Evolutionary conservation across 129 eudicot genomes (phyloP).

Genomic region (Kitagawia praeruptora): DNA sequence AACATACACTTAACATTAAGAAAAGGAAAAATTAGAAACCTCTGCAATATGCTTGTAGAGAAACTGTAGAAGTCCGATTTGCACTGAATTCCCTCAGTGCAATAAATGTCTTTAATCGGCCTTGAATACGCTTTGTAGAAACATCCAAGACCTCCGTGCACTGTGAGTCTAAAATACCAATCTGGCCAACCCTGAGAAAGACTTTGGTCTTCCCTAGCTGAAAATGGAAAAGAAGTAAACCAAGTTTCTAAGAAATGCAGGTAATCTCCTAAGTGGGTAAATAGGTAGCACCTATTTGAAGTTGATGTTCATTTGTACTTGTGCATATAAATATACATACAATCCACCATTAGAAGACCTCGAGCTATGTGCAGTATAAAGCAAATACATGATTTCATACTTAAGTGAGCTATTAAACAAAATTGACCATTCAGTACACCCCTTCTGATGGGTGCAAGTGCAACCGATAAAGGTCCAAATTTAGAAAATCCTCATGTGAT

Average conservation of each 20-base stretch:
- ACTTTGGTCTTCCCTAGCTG: conserved; percentile 94
- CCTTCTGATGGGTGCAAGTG: conserved; percentile 10
- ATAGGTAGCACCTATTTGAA: neutral
- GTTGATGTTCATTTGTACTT: neutral
- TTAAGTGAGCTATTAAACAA: neutral
- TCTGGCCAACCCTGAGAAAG: conserved; percentile 95
- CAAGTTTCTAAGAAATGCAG: neutral
- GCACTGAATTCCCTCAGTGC: conserved; percentile 55
- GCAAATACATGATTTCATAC: neutral
- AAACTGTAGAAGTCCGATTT: conserved; percentile 33
- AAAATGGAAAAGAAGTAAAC: conserved; percentile 1
- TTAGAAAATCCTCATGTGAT: neutral
- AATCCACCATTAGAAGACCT: neutral
- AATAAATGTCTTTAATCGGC: conserved; percentile 51
- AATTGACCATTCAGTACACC: neutral
- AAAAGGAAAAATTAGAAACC: no score
- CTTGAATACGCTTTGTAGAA: conserved; percentile 79
- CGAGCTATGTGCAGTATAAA: neutral
- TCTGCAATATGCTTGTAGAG: no score
- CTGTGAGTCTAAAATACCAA: conserved; percentile 86
- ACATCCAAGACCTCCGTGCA: conserved; percentile 77
- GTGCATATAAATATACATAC: neutral
- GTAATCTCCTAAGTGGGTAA: neutral
- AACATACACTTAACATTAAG: no score
- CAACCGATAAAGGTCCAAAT: neutral